Conservation (phyloP, 352 stramenopile species). For the Halophytophthora batemanensis region DNA sequence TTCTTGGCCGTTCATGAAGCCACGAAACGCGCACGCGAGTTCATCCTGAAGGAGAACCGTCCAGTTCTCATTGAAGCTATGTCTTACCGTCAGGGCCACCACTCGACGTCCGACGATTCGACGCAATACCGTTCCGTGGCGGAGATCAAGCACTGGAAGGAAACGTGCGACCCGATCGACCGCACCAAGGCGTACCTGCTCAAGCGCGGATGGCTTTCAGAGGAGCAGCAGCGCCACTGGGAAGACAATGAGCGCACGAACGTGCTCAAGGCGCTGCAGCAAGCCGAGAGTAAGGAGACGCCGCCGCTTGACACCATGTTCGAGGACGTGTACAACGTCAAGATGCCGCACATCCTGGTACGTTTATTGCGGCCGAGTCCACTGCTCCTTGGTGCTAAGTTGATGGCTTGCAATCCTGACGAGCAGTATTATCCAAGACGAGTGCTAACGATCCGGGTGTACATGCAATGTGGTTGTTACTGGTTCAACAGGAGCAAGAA, state of each 20-base stretch:
- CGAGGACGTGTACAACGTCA: slow-evolving; percentile 96
- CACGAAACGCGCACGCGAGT: slow-evolving; percentile 86
- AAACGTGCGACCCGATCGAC: slow-evolving; percentile 88
- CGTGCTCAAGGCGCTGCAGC: slow-evolving; percentile 79
- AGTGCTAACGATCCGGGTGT: slow-evolving; percentile 1
- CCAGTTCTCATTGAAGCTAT: slow-evolving; percentile 98
- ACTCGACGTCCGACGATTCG: slow-evolving; percentile 98
- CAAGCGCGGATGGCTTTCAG: slow-evolving; percentile 85
- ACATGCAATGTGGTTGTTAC: slow-evolving; percentile 1
- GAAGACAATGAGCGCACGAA: slow-evolving; percentile 88
- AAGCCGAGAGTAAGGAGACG: slow-evolving; percentile 88
- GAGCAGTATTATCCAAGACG: slow-evolving; percentile 1
- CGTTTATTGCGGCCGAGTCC: slow-evolving; percentile 1
- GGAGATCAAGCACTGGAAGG: slow-evolving; percentile 93
- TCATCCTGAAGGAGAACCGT: slow-evolving; percentile 85
- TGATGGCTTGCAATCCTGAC: slow-evolving; percentile 4
- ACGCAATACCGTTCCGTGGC: slow-evolving; percentile 91
- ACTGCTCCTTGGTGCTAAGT: neutral
- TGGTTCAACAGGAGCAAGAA: slow-evolving; percentile 84
- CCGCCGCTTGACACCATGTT: slow-evolving; percentile 93
- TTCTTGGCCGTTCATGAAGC: slow-evolving; percentile 95
- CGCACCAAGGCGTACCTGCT: slow-evolving; percentile 91
- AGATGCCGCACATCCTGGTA: slow-evolving; percentile 90
- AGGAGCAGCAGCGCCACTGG: slow-evolving; percentile 77
- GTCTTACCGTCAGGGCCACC: slow-evolving; percentile 98